Evolutionary conservation across 2,329 filamentous ascomycete genomes (phyloP).

Genomic region (Pseudogymnoascus sp.): DNA sequence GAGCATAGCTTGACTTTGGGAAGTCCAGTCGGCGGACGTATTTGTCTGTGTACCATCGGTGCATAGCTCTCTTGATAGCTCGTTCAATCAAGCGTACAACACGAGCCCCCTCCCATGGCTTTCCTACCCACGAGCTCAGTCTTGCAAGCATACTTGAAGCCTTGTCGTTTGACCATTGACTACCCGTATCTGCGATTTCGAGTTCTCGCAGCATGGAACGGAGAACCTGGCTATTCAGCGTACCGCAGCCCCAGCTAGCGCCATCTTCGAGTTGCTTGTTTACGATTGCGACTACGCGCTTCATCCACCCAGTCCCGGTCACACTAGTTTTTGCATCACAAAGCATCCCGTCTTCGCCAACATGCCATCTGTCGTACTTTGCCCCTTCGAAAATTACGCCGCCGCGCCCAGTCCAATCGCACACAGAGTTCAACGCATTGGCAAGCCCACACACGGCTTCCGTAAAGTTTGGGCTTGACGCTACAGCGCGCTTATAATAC

Average conservation of each 20-base stretch:
- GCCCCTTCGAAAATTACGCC: slow-evolving; percentile 69
- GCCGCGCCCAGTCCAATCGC: slow-evolving; percentile 84
- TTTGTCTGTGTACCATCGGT: slow-evolving; percentile 81
- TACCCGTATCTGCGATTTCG: slow-evolving; percentile 26
- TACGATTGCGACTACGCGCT: slow-evolving; percentile 85
- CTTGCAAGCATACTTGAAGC: slow-evolving; percentile 28
- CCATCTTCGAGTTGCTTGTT: slow-evolving; percentile 80
- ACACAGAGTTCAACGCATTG: slow-evolving; percentile 92
- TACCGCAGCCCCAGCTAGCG: slow-evolving; percentile 72
- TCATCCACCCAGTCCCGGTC: slow-evolving; percentile 69
- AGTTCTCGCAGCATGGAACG: slow-evolving; percentile 30
- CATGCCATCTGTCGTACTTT: slow-evolving; percentile 83
- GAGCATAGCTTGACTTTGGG: slow-evolving; percentile 50
- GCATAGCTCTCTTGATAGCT: slow-evolving; percentile 64
- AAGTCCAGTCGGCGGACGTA: slow-evolving; percentile 55
- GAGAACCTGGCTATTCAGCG: slow-evolving; percentile 49
- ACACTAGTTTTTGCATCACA: slow-evolving; percentile 57
- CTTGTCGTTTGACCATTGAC: slow-evolving; percentile 28
- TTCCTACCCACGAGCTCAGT: slow-evolving; percentile 54
- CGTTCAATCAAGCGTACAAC: slow-evolving; percentile 78
- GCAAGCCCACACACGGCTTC: slow-evolving; percentile 94
- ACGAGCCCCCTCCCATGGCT: slow-evolving; percentile 81
- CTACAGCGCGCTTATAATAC: slow-evolving; percentile 85
- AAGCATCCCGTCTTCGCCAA: slow-evolving; percentile 75
- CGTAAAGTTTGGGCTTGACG: slow-evolving; percentile 88